These are phyloP conservation scores for Rhizopogon parksii DNA, from an alignment of 1,284 basidiomycete genomes.

Conservation along the genomic window DNA sequence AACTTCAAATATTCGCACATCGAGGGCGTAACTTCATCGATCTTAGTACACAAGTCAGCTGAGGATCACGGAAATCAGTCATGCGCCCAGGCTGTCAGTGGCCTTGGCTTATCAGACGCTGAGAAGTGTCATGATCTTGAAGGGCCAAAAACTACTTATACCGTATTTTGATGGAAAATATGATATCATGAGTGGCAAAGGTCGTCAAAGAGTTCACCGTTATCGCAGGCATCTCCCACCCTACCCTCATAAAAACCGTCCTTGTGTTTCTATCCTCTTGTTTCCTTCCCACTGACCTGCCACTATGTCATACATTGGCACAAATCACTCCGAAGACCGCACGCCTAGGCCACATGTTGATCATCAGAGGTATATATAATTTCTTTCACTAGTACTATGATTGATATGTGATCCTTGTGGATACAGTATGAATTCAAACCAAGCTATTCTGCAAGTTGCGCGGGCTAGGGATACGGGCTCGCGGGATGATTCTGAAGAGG, in stretches of 20 bases:
- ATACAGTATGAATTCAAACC: background rate
- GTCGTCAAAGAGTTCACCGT: background rate
- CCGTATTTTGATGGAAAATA: background rate
- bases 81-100: no score
- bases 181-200: background rate
- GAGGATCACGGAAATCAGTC: no score
- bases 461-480: background rate
- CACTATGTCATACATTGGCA: background rate
- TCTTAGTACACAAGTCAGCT: no score
- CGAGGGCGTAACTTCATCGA: no score
- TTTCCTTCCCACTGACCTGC: background rate
- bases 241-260: slow-evolving; percentile 1
- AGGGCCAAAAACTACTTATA: background rate
- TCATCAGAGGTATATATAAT: background rate
- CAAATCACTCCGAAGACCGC: background rate
- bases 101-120: background rate
- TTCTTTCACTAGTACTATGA: background rate
- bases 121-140: background rate
- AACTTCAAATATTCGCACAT: no score
- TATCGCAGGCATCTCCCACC: background rate
- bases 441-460: background rate
- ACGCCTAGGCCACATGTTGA: no score
- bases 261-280: background rate
- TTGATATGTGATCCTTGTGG: background rate
- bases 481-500: background rate